Percentiles rank a stretch among this genome's conserved stretches.
Conservation (phyloP, 2,329 filamentous ascomycete species). For the Sclerotinia glacialis region DNA sequence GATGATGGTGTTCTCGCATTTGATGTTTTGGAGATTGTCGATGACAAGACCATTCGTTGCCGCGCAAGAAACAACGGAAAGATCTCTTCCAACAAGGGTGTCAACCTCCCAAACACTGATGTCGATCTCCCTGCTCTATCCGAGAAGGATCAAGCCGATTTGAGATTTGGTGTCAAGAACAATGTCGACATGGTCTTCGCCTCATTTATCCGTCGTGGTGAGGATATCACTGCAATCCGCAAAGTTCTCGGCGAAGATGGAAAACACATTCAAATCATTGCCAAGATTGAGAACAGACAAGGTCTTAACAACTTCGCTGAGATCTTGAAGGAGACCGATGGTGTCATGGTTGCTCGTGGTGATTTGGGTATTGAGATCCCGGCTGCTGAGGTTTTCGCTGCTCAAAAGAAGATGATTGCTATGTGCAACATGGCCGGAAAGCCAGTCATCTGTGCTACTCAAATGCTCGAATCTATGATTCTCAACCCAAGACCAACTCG, state of each 20-base stretch:
- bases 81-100: slow-evolving; percentile 98
- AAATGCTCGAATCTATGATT: slow-evolving; percentile 99
- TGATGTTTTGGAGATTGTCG: slow-evolving; percentile 81
- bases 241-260: slow-evolving; percentile 86
- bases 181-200: slow-evolving; percentile 99
- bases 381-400: slow-evolving; percentile 96
- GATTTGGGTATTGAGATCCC: slow-evolving; percentile 98
- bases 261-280: slow-evolving; percentile 97
- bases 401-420: slow-evolving; percentile 99
- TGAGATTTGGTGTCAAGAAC: slow-evolving; percentile 97
- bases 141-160: slow-evolving; percentile 95
- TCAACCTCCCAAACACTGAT: slow-evolving; percentile 98
- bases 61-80: slow-evolving; percentile 94
- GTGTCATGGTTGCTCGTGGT: slow-evolving; percentile 99
- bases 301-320: slow-evolving; percentile 99
- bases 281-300: slow-evolving; percentile 99
- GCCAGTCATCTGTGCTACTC: slow-evolving; percentile 96
- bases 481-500: slow-evolving; percentile 98
- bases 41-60: slow-evolving; percentile 85
- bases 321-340: slow-evolving; percentile 92
- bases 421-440: slow-evolving; percentile 99
- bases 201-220: slow-evolving; percentile 92
- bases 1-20: slow-evolving; percentile 98
- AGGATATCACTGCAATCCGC: slow-evolving; percentile 91
- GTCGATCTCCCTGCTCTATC: slow-evolving; percentile 96